Conservation (phyloP, 768 basidiomycete genomes). For the Auriscalpium vulgare region DNA sequence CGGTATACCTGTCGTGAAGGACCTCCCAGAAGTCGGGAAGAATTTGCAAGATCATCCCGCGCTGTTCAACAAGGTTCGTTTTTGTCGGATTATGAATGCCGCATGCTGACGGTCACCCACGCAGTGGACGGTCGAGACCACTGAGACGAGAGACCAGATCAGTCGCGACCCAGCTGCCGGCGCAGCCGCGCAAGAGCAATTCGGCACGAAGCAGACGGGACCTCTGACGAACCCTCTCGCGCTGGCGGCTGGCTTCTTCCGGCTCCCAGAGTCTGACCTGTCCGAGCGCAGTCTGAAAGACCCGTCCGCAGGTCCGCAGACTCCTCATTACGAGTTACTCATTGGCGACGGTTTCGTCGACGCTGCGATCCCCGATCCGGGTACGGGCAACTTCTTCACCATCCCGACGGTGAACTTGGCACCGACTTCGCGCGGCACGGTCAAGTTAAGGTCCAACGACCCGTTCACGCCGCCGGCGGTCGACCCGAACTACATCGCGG, state of each 20-base stretch:
- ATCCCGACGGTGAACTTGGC: background rate
- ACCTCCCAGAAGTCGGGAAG: slow-evolving; percentile 11
- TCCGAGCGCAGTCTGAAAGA: background rate
- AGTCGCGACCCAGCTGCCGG: background rate
- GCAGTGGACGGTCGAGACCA: background rate
- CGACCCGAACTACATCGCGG: background rate
- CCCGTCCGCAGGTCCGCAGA: background rate
- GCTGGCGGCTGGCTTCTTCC: background rate
- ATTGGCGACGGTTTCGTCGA: background rate
- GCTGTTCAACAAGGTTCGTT: slow-evolving; percentile 5
- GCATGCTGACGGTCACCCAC: background rate
- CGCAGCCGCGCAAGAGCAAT: background rate
- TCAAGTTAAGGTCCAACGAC: background rate
- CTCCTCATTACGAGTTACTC: background rate
- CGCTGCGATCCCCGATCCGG: background rate
- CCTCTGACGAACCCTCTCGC: background rate
- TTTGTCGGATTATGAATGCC: background rate
- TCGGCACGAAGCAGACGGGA: background rate
- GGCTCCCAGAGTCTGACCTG: background rate
- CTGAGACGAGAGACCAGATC: background rate
- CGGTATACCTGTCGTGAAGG: slow-evolving; percentile 18
- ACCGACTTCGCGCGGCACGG: background rate
- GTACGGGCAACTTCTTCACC: background rate
- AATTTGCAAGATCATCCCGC: background rate
- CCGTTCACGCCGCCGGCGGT: background rate